phyloP scores from a whole-genome alignment of 164 flowering plant species.

The Cinnamomum chago region DNA sequence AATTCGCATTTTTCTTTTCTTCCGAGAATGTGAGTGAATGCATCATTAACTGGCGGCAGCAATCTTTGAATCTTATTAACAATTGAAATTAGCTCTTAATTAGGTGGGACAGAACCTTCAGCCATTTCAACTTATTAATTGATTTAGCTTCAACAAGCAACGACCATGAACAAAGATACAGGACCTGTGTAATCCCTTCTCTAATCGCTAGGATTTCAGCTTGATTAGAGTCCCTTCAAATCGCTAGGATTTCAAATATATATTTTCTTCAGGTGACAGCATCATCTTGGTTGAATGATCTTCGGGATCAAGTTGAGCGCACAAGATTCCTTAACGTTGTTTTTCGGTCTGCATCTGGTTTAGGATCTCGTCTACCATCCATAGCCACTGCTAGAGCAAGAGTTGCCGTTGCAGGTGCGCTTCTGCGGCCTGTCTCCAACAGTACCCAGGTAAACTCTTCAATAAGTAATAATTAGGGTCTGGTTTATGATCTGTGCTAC shows the following conservation, averaged over 20 bases:
- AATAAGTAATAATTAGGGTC: not conserved
- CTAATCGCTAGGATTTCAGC: too few species aligned
- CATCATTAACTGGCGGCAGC: too few species aligned
- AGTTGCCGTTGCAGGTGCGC: constrained; percentile 88
- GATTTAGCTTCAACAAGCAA: too few species aligned
- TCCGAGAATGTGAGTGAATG: too few species aligned
- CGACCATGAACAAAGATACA: too few species aligned
- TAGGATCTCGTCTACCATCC: constrained; percentile 86
- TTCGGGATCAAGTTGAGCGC: constrained; percentile 86
- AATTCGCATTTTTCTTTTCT: too few species aligned
- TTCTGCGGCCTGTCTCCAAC: constrained; percentile 81
- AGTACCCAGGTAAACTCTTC: constrained; percentile 67
- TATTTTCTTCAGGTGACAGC: constrained; percentile 67
- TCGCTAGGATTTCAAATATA: not conserved
- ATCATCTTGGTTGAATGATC: constrained; percentile 92
- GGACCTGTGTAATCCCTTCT: too few species aligned
- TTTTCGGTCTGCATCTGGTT: constrained; percentile 87
- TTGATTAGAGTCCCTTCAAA: too few species aligned
- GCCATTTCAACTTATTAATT: too few species aligned
- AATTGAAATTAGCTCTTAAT: too few species aligned
- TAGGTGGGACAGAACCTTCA: too few species aligned
- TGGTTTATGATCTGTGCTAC: not conserved
- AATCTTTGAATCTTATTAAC: too few species aligned
- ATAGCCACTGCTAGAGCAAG: constrained; percentile 82
- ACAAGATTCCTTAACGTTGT: constrained; percentile 77